These are phyloP conservation scores for Eucalyptus erythrocorys DNA, from an alignment of 345 rosid genomes.

Conservation along the genomic window DNA sequence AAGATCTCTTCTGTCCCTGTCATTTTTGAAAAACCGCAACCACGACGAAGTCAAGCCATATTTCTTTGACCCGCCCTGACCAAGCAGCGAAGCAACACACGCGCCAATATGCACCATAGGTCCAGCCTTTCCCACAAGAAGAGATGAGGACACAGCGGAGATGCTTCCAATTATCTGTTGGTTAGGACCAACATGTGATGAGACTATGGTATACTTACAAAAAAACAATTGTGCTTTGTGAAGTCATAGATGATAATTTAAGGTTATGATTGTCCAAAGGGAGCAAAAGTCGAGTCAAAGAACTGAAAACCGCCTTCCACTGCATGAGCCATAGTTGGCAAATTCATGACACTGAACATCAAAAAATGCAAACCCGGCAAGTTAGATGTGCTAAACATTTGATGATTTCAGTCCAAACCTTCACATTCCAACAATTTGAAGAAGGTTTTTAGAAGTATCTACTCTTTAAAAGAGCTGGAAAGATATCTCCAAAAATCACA, in stretches of 20 bases:
- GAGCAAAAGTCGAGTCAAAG: neutral
- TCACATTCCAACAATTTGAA: neutral
- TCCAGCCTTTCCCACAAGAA: constrained; percentile 86
- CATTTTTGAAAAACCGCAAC: constrained; percentile 66
- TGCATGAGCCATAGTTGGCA: neutral
- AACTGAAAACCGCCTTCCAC: neutral
- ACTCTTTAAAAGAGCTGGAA: neutral
- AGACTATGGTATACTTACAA: neutral
- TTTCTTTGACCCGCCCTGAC: constrained; percentile 84
- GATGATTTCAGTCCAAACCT: neutral
- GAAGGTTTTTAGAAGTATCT: neutral
- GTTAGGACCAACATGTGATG: neutral
- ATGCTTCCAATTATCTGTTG: constrained; percentile 76
- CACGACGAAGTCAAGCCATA: constrained; percentile 67
- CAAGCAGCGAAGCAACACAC: constrained; percentile 74
- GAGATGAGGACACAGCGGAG: constrained; percentile 77
- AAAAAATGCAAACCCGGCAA: neutral
- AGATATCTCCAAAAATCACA: neutral
- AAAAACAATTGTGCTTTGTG: neutral
- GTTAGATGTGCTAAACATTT: neutral
- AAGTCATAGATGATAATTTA: neutral
- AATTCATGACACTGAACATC: neutral
- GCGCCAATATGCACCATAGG: constrained; percentile 96
- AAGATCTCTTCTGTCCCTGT: constrained; percentile 79
- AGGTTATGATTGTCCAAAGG: neutral